phyloP scores from a whole-genome alignment of 257 asterid genomes.

The Rauvolfia tetraphylla region DNA sequence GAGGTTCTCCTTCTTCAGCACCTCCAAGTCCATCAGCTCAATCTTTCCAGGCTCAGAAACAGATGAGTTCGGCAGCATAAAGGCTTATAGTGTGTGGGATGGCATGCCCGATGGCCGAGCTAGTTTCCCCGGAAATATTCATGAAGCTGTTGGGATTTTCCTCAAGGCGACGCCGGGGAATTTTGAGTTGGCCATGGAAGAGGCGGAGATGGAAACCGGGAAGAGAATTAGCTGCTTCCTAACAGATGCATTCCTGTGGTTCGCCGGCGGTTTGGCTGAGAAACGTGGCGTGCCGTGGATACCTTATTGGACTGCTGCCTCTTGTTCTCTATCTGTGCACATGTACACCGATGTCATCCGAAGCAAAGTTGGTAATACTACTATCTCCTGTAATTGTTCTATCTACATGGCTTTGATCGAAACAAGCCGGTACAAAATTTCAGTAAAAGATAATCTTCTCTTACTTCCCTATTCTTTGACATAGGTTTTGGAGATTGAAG shows the following conservation, averaged over 20 bases:
- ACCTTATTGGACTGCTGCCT: conserved; percentile 58
- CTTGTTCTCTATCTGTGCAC: conserved; percentile 54
- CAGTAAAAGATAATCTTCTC: no score
- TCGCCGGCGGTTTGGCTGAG: conserved; percentile 53
- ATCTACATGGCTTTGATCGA: no score
- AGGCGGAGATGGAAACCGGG: conserved; percentile 47
- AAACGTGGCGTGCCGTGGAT: conserved; percentile 58
- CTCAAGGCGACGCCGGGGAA: conserved; percentile 48
- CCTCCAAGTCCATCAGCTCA: conserved; percentile 31
- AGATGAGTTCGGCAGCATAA: conserved; percentile 19
- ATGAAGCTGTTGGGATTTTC: conserved; percentile 47
- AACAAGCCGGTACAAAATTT: no score
- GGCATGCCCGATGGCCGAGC: conserved; percentile 37
- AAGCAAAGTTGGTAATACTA: conserved; percentile 3
- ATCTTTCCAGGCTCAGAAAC: conserved; percentile 8
- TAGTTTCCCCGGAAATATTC: conserved; percentile 36
- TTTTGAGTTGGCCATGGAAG: conserved; percentile 39
- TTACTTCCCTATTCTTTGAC: no score
- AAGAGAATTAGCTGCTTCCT: conserved; percentile 41
- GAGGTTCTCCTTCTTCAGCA: conserved; percentile 55
- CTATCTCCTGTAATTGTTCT: neutral
- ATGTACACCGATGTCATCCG: conserved; percentile 45
- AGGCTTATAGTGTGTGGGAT: conserved; percentile 45
- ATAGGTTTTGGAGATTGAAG: no score
- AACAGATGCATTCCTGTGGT: conserved; percentile 64